phyloP scores from a whole-genome alignment of 2,329 filamentous ascomycete species.

The Lachnellula arida region DNA sequence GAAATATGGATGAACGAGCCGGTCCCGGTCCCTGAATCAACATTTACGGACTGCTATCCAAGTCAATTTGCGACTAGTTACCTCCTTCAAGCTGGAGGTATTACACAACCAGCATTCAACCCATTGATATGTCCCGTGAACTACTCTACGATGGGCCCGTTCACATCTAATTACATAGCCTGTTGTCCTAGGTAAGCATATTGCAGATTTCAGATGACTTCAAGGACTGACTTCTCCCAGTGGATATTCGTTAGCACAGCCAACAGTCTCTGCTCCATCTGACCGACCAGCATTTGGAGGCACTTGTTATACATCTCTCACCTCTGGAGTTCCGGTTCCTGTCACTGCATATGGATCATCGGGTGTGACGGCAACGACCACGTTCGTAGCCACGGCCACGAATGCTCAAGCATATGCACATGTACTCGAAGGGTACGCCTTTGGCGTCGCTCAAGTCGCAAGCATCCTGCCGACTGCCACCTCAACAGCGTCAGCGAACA shows the following conservation, averaged over 20 bases:
- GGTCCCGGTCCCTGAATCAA: slow-evolving; percentile 21
- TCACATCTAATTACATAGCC: slow-evolving; percentile 25
- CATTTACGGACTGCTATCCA: slow-evolving; percentile 23
- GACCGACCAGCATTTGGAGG: slow-evolving; percentile 23
- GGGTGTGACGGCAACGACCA: slow-evolving; percentile 17
- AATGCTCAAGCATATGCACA: slow-evolving; percentile 22
- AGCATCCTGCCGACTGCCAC: slow-evolving; percentile 6
- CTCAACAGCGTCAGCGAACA: slow-evolving; percentile 1
- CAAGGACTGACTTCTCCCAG: slow-evolving; percentile 1
- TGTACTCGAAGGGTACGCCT: slow-evolving; percentile 20
- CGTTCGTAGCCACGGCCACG: slow-evolving; percentile 14
- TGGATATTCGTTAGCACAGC: slow-evolving; percentile 14
- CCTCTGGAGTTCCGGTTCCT: slow-evolving; percentile 3
- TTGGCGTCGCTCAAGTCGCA: slow-evolving; percentile 12
- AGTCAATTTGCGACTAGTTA: slow-evolving; percentile 19
- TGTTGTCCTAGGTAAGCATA: slow-evolving; percentile 24
- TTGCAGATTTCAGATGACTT: background rate
- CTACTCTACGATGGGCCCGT: slow-evolving; percentile 16
- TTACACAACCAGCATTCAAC: slow-evolving; percentile 21
- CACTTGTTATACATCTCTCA: slow-evolving; percentile 21
- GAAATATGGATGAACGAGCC: slow-evolving; percentile 24
- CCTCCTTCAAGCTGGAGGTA: slow-evolving; percentile 11
- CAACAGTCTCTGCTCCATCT: slow-evolving; percentile 4
- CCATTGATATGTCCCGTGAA: slow-evolving; percentile 21
- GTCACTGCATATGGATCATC: slow-evolving; percentile 19